Conservation (phyloP, 495 filamentous ascomycete species). For the Penicillium silybi region DNA sequence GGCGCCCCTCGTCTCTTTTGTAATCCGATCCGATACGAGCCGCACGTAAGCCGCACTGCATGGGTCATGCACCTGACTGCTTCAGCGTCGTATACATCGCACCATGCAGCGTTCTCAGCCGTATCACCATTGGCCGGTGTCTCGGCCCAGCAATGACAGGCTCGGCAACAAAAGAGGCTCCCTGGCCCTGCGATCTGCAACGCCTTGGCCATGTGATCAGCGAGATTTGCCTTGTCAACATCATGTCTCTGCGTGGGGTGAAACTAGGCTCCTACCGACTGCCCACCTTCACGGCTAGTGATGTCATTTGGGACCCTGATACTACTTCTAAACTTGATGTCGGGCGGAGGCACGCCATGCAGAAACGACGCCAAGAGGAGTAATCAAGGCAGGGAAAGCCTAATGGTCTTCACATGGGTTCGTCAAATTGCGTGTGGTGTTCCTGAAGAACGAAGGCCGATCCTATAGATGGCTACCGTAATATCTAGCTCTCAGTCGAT, state of each 20-base stretch:
- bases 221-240: constrained; percentile 3
- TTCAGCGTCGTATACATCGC: neutral
- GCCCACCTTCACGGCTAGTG: neutral
- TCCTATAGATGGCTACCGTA: neutral
- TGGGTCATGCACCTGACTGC: neutral
- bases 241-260: neutral
- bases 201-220: neutral
- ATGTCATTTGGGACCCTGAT: neutral
- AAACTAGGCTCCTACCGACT: neutral
- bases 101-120: neutral
- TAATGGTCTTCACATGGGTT: neutral
- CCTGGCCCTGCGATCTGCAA: neutral
- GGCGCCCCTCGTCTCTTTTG: neutral
- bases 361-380: neutral
- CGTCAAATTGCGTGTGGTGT: neutral
- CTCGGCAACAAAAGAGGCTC: neutral
- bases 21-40: neutral
- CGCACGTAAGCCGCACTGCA: neutral
- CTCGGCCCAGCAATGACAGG: constrained; percentile 3
- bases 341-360: neutral
- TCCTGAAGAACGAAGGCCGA: neutral
- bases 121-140: constrained; percentile 5
- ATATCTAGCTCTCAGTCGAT: neutral
- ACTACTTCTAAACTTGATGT: neutral
- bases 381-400: neutral